Percentiles rank a stretch among this genome's conserved stretches.
phyloP scores from a whole-genome alignment of 2,329 filamentous ascomycete genomes.

The Ilyonectria robusta region DNA sequence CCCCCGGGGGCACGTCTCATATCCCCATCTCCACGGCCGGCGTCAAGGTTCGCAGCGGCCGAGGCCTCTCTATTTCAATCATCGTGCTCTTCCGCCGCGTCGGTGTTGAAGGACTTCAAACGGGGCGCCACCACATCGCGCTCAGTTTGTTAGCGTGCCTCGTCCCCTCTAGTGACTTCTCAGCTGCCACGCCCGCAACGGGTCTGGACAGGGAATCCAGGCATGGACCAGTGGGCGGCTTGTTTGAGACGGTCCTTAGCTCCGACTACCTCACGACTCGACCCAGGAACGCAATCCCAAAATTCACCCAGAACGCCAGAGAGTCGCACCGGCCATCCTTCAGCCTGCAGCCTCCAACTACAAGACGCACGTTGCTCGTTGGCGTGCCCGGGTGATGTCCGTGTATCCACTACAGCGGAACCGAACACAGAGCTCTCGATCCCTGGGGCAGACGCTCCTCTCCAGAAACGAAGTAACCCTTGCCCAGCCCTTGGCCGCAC shows the following conservation, averaged over 20 bases:
- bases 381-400: slow-evolving; percentile 31
- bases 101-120: slow-evolving; percentile 7
- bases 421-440: slow-evolving; percentile 20
- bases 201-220: slow-evolving; percentile 40
- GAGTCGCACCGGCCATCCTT: slow-evolving; percentile 21
- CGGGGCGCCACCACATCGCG: slow-evolving; percentile 6
- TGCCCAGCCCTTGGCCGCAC: slow-evolving; percentile 41
- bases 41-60: slow-evolving; percentile 8
- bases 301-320: slow-evolving; percentile 21
- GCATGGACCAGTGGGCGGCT: slow-evolving; percentile 30
- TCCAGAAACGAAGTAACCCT: slow-evolving; percentile 32
- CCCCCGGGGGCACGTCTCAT: neutral
- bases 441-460: slow-evolving; percentile 21
- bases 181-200: slow-evolving; percentile 33
- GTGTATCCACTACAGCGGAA: slow-evolving; percentile 39
- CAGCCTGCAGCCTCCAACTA: slow-evolving; percentile 15
- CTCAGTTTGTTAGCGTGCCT: slow-evolving; percentile 22
- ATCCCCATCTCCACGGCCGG: neutral
- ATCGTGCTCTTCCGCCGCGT: slow-evolving; percentile 3
- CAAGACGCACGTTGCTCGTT: slow-evolving; percentile 25
- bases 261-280: slow-evolving; percentile 14
- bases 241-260: slow-evolving; percentile 38
- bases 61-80: slow-evolving; percentile 23
- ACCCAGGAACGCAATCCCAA: slow-evolving; percentile 11
- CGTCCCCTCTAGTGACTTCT: slow-evolving; percentile 18